These are phyloP conservation scores for Diplodia sapinea DNA, from an alignment of 2,329 filamentous ascomycete genomes.

Conservation along the genomic window DNA sequence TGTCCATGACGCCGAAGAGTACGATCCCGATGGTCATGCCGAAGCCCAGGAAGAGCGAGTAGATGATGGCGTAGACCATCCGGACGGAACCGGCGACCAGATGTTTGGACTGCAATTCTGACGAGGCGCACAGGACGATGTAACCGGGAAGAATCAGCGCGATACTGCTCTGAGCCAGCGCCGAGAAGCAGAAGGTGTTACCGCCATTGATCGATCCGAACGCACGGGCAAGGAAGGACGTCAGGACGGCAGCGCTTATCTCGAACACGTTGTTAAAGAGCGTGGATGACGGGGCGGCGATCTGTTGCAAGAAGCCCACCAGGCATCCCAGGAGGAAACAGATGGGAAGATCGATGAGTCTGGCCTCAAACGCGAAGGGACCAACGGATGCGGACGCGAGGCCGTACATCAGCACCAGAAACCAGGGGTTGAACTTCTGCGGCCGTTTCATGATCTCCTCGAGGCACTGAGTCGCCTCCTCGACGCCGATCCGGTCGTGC, in stretches of 20 bases:
- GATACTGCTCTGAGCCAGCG: slow-evolving; percentile 57
- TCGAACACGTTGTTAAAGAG: slow-evolving; percentile 65
- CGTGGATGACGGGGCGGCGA: slow-evolving; percentile 74
- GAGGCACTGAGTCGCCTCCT: slow-evolving; percentile 69
- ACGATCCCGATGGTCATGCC: slow-evolving; percentile 59
- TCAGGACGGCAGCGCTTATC: slow-evolving; percentile 56
- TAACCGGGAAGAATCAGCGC: slow-evolving; percentile 59
- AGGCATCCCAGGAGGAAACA: slow-evolving; percentile 77
- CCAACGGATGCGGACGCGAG: slow-evolving; percentile 77
- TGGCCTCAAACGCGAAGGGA: slow-evolving; percentile 78
- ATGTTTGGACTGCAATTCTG: slow-evolving; percentile 56
- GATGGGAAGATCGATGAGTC: slow-evolving; percentile 78
- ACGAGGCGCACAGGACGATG: slow-evolving; percentile 56
- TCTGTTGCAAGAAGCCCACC: slow-evolving; percentile 75
- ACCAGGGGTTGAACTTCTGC: slow-evolving; percentile 58
- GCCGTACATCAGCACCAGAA: slow-evolving; percentile 71
- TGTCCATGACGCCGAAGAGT: slow-evolving; percentile 56
- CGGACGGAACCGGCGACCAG: slow-evolving; percentile 59
- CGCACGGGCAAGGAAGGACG: slow-evolving; percentile 56
- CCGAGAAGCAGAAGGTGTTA: slow-evolving; percentile 57
- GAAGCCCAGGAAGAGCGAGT: slow-evolving; percentile 59
- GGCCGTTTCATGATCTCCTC: slow-evolving; percentile 66
- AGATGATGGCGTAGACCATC: slow-evolving; percentile 61
- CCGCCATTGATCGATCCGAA: slow-evolving; percentile 57
- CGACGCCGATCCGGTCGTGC: slow-evolving; percentile 74